Evolutionary conservation across 2,329 filamentous ascomycete species (phyloP).

Genomic region (Penicillium nordicum): DNA sequence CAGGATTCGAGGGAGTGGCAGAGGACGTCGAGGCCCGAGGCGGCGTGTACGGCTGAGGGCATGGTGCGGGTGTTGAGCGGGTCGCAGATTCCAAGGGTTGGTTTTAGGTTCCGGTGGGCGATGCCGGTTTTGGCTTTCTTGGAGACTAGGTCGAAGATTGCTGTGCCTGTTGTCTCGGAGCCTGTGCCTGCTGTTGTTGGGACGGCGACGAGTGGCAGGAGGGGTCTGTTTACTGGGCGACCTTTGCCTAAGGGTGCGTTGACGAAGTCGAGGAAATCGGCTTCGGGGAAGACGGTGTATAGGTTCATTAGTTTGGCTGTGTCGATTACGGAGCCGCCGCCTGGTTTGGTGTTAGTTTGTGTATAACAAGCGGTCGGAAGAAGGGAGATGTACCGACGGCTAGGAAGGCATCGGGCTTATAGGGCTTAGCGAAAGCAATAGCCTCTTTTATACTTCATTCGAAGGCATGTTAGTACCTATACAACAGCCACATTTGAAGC

Average conservation of each 20-base stretch:
- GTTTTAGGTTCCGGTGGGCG: conserved; percentile 91
- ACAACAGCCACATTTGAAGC: background rate
- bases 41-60: conserved; percentile 89
- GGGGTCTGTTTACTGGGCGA: conserved; percentile 64
- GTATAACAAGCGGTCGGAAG: background rate
- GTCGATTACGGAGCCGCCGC: conserved; percentile 90
- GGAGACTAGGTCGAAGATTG: conserved; percentile 91
- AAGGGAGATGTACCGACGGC: conserved; percentile 63
- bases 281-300: conserved; percentile 84
- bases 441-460: conserved; percentile 66
- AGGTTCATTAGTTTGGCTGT: conserved; percentile 99
- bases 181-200: conserved; percentile 84
- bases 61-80: conserved; percentile 92
- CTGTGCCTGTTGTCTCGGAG: conserved; percentile 93
- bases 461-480: conserved; percentile 41
- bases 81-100: conserved; percentile 82
- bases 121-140: conserved; percentile 94
- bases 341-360: conserved; percentile 22
- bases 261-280: conserved; percentile 95
- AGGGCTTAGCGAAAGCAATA: conserved; percentile 79
- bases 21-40: conserved; percentile 87
- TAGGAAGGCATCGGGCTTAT: conserved; percentile 81
- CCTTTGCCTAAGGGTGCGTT: conserved; percentile 91
- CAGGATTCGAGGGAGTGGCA: conserved; percentile 95
- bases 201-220: conserved; percentile 75